Conservation (phyloP, 257 asterid species). For the Nemophila menziesii region DNA sequence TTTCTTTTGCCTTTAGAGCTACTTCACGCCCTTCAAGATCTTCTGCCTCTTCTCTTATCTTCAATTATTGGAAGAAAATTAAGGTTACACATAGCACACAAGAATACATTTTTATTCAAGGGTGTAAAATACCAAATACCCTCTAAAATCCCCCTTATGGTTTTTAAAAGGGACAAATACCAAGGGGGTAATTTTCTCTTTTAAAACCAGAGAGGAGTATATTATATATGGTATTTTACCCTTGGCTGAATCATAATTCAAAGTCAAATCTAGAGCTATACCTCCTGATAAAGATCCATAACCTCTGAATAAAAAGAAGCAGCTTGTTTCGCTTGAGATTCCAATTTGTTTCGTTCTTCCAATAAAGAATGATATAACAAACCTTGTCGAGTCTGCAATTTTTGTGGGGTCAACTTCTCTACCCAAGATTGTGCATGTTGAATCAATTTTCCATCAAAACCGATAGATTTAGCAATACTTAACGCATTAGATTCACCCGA, state of each 20-base stretch:
- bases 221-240: too few relatives aligned
- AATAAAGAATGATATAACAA: constrained; percentile 58
- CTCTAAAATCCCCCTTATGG: too few relatives aligned
- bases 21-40: constrained; percentile 69
- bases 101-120: too few relatives aligned
- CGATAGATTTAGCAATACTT: constrained; percentile 66
- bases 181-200: too few relatives aligned
- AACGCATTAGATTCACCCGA: constrained; percentile 84
- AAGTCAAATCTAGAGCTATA: constrained; percentile 16
- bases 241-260: background rate
- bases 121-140: too few relatives aligned
- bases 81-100: background rate
- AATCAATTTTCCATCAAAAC: constrained; percentile 56
- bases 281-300: constrained; percentile 57
- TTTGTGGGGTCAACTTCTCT: constrained; percentile 65
- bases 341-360: constrained; percentile 63
- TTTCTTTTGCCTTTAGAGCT: constrained; percentile 66
- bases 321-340: constrained; percentile 52
- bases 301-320: constrained; percentile 50
- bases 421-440: constrained; percentile 67
- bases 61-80: constrained; percentile 10
- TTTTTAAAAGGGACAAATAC: too few relatives aligned
- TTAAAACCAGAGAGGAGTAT: too few relatives aligned
- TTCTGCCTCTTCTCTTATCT: constrained; percentile 64
- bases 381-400: constrained; percentile 63